Base-by-base conservation (phyloP, 192 early-diverging fungal genomes). In the Jimgerdemannia lactiflua region DNA sequence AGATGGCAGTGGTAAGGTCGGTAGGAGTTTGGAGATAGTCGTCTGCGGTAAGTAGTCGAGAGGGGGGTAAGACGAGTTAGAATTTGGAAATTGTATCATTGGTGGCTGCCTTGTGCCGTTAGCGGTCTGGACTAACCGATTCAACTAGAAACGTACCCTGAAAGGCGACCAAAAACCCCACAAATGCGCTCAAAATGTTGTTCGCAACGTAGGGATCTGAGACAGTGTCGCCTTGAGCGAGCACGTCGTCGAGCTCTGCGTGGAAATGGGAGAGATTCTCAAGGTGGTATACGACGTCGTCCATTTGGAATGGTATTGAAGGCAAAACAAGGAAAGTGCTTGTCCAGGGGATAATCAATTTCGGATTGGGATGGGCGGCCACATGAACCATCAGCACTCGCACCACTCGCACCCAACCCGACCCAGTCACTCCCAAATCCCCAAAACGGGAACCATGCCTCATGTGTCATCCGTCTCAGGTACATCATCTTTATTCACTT, bases 1-100 rank as follows among this genome's bases (percentile, higher is more conserved):
- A 89, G 18, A 80, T 82, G 19, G 83, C 82, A 42, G 77, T 54
- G 3, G 75, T 80, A n/a, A 88, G 59, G 54, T 89, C 84, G 42
- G 69, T 70, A 8, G 74, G 74, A 3, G 71, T 71, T 44, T 83
- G 79, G 43, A 88, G 41, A 67, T 83, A 89, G 39, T 88, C 83
- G 41, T 86, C 88, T 89, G 73, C 49, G 14, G 14, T 6, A 72
- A 65, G 59, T 10, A 43, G 29, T 0, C 29, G 29, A 29, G 29
- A 59, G 64, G 64, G 68, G 42, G 43, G 40, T 64, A 20, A 59
- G 64, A 17, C 10, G 70, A 73, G 43, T 44, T 0, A 59, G 63
- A 20, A 68, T 6, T 6, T 63, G 70, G 8, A 74, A 11, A 29
- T 29, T 0, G 29, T 29, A 29, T 29, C 29, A 29, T 29, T 29